These are phyloP conservation scores for Calonectria ilicicola DNA, from an alignment of 2,329 filamentous ascomycete genomes.

Conservation along the genomic window DNA sequence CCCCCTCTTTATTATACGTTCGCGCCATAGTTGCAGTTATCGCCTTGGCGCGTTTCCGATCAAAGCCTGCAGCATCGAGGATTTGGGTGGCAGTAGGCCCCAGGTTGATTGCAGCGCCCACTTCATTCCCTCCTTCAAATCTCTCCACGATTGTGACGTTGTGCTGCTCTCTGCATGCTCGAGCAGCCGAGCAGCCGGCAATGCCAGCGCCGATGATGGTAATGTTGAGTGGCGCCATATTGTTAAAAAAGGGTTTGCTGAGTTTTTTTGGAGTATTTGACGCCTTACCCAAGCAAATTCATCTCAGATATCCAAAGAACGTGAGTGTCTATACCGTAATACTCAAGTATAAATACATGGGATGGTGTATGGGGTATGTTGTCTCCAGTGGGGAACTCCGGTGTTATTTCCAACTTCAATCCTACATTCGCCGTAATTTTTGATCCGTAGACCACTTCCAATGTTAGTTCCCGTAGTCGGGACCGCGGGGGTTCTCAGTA, in stretches of 20 bases:
- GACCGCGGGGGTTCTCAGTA: too few species aligned
- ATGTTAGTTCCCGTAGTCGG: neutral
- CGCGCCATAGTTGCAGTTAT: neutral
- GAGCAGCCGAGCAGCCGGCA: neutral
- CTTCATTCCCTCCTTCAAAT: neutral
- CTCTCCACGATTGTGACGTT: neutral
- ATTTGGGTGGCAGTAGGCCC: neutral
- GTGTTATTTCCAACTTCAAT: too few species aligned
- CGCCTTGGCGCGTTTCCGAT: neutral
- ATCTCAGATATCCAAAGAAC: too few species aligned
- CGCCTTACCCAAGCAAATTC: too few species aligned
- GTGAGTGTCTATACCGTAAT: too few species aligned
- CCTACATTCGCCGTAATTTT: too few species aligned
- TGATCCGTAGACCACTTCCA: too few species aligned
- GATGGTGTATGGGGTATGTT: too few species aligned
- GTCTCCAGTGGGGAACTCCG: too few species aligned
- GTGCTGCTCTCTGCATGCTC: neutral
- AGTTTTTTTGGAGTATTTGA: too few species aligned
- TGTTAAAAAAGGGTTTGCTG: neutral
- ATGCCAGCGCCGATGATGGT: neutral
- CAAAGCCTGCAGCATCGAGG: neutral
- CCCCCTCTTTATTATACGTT: neutral
- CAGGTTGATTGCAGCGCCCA: neutral
- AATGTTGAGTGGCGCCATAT: neutral
- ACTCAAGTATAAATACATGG: too few species aligned